Evolutionary conservation across 345 rosid species (phyloP).

Genomic region (Microcos paniculata): DNA sequence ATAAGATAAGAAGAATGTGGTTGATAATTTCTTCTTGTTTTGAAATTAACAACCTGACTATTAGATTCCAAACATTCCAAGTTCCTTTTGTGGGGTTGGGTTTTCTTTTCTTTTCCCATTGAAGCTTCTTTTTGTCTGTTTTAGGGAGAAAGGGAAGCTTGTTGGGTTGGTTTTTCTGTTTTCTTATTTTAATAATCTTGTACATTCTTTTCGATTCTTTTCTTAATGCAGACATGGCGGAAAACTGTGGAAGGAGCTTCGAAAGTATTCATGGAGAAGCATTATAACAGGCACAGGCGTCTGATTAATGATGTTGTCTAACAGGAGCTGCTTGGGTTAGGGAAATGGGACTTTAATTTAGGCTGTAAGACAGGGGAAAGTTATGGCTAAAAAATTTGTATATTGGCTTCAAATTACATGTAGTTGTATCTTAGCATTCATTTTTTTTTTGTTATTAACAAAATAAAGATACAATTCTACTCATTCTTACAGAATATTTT

Average conservation of each 20-base stretch:
- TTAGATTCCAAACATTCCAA: neutral
- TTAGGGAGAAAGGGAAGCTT: neutral
- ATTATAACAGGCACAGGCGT: slow-evolving; percentile 73
- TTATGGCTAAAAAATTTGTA: neutral
- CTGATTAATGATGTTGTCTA: slow-evolving; percentile 62
- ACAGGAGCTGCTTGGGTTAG: too few relatives aligned
- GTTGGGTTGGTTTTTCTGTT: neutral
- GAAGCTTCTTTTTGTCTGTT: neutral
- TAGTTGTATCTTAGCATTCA: neutral
- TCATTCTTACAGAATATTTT: neutral
- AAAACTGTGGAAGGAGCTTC: slow-evolving; percentile 87
- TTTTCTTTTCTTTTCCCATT: neutral
- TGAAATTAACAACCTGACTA: neutral
- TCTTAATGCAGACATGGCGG: slow-evolving; percentile 69
- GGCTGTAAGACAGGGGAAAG: neutral
- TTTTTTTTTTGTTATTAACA: neutral
- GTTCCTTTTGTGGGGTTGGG: neutral
- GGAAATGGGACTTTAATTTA: neutral
- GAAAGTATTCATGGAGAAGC: slow-evolving; percentile 68
- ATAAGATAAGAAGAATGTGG: neutral
- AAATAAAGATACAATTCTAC: neutral
- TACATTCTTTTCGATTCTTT: neutral
- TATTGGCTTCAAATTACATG: neutral
- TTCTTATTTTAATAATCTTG: neutral
- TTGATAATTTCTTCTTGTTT: neutral